Percentiles rank a stretch among this genome's conserved stretches.
These are phyloP conservation scores for Biscutella laevigata DNA, from an alignment of 441 rosid species.

Conservation along the genomic window DNA sequence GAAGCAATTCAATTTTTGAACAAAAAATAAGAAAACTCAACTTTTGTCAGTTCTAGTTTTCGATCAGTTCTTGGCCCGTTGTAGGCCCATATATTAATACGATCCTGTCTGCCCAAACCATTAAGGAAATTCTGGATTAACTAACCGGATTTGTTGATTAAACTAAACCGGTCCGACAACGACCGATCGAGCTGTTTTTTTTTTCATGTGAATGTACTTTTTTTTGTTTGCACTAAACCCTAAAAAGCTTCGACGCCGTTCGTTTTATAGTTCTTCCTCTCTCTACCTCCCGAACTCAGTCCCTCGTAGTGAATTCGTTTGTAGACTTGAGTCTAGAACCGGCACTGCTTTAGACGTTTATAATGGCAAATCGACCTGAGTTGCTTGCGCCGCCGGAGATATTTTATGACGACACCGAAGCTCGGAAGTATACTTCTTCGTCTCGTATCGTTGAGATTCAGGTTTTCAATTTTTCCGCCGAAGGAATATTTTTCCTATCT, in stretches of 20 bases:
- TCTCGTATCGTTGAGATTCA: constrained; percentile 88
- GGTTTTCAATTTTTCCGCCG: constrained; percentile 26
- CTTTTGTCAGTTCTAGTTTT: not conserved
- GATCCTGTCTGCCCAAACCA: not conserved
- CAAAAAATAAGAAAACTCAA: not conserved
- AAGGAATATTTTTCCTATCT: not conserved
- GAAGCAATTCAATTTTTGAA: no score
- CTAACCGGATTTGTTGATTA: not conserved
- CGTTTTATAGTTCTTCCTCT: not conserved
- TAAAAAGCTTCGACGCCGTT: constrained; percentile 14
- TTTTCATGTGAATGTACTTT: no score
- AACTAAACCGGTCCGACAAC: not conserved
- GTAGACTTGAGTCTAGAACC: no score
- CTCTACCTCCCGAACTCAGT: no score
- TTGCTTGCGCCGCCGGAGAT: constrained; percentile 88
- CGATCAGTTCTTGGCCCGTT: not conserved
- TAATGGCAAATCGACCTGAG: constrained; percentile 60
- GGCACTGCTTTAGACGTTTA: not conserved
- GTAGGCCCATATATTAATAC: not conserved
- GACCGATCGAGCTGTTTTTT: no score
- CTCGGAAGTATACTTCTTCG: constrained; percentile 88
- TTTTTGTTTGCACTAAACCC: constrained; percentile 7
- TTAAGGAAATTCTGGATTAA: not conserved
- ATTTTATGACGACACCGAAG: constrained; percentile 74
- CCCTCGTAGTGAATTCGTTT: no score